These are phyloP conservation scores for Crithidia mellificae DNA, from an alignment of 208 protist genomes.

Conservation along the genomic window DNA sequence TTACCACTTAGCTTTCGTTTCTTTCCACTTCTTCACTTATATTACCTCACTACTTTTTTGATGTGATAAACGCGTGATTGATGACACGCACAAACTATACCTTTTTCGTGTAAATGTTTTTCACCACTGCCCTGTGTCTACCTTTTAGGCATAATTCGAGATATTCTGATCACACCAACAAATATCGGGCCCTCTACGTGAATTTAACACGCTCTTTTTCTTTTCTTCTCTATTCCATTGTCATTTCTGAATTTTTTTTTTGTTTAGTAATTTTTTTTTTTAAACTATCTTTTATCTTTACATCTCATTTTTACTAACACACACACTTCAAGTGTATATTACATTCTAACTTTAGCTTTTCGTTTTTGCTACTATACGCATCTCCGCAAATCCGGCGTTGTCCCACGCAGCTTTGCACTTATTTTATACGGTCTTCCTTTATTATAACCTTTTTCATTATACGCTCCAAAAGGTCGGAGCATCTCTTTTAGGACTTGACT, in stretches of 20 bases:
- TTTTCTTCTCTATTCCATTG: too few species aligned
- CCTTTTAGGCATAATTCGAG: background rate
- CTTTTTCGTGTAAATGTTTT: background rate
- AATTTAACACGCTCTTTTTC: background rate
- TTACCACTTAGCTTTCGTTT: background rate
- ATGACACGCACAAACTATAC: background rate
- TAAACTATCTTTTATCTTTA: too few species aligned
- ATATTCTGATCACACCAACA: too few species aligned
- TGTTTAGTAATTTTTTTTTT: too few species aligned
- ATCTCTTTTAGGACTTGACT: background rate
- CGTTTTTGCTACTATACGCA: background rate
- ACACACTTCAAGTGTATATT: too few species aligned
- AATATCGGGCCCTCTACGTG: too few species aligned
- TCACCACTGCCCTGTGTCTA: background rate
- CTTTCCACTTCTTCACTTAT: background rate
- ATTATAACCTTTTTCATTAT: background rate
- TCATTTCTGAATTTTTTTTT: too few species aligned
- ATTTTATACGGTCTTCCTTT: constrained; percentile 4
- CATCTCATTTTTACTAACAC: too few species aligned
- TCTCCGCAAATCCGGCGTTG: background rate
- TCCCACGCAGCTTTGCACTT: background rate
- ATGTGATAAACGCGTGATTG: background rate
- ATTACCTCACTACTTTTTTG: background rate
- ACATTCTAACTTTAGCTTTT: background rate
- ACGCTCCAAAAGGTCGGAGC: background rate